These are phyloP conservation scores for Verticillium dahliae DNA, from an alignment of 2,329 filamentous ascomycete genomes.

Conservation along the genomic window DNA sequence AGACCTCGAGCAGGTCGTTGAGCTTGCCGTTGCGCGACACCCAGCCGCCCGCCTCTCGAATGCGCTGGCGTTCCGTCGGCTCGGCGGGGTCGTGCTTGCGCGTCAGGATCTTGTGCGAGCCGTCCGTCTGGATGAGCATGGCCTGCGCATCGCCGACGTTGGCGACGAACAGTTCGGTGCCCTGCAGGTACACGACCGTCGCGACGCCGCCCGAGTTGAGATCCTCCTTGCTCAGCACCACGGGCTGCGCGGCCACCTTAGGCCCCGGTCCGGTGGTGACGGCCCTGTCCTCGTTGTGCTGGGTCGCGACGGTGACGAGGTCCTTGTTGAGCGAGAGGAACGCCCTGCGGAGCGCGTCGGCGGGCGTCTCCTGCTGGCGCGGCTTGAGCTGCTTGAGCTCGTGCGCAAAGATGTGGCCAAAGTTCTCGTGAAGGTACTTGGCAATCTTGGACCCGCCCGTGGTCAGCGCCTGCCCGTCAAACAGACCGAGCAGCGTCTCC, in stretches of 20 bases:
- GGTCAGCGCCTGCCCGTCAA: slow-evolving; percentile 86
- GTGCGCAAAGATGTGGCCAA: slow-evolving; percentile 73
- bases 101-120: slow-evolving; percentile 75
- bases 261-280: slow-evolving; percentile 46
- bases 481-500: slow-evolving; percentile 88
- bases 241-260: slow-evolving; percentile 63
- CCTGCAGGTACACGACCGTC: slow-evolving; percentile 83
- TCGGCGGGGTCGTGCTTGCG: slow-evolving; percentile 92
- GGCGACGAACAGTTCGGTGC: slow-evolving; percentile 85
- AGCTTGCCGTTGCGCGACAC: slow-evolving; percentile 91
- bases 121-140: slow-evolving; percentile 88
- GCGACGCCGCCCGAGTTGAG: slow-evolving; percentile 85
- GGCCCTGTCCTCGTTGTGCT: slow-evolving; percentile 69
- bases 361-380: slow-evolving; percentile 64
- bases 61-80: slow-evolving; percentile 73
- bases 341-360: slow-evolving; percentile 77
- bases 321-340: slow-evolving; percentile 93
- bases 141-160: slow-evolving; percentile 95
- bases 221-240: slow-evolving; percentile 82
- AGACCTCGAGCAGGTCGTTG: slow-evolving; percentile 87
- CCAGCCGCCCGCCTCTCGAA: slow-evolving; percentile 90
- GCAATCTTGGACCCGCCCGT: slow-evolving; percentile 91
- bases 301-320: slow-evolving; percentile 75
- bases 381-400: slow-evolving; percentile 71
- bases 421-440: slow-evolving; percentile 94